Conservation (phyloP, 371 early-diverging fungal species). For the Rhizopus delemar region DNA sequence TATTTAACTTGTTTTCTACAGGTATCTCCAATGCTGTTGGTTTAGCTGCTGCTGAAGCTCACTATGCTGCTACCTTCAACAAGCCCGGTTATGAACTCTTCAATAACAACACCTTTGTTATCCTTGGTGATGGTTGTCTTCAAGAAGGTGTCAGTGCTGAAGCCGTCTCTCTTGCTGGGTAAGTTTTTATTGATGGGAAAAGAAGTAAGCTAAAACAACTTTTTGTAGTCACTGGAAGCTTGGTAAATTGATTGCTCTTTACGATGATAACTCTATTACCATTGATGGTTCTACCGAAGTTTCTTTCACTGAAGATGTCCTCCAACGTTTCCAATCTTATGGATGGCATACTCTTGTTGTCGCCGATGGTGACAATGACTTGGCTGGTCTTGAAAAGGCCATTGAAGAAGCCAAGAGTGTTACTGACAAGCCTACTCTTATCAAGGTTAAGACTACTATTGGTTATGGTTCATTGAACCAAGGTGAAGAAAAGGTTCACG, state of each 20-base stretch:
- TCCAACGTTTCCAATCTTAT: constrained; percentile 88
- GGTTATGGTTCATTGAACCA: constrained; percentile 85
- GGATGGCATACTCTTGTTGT: constrained; percentile 91
- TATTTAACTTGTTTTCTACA: constrained; percentile 8
- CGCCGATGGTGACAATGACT: constrained; percentile 84
- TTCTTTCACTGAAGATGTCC: constrained; percentile 94
- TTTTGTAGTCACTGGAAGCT: constrained; percentile 86
- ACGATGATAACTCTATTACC: constrained; percentile 96
- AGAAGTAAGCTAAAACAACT: neutral
- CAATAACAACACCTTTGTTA: constrained; percentile 84
- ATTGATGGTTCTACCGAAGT: constrained; percentile 94
- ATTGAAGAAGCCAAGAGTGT: constrained; percentile 81
- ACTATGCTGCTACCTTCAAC: constrained; percentile 91
- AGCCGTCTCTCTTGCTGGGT: constrained; percentile 97
- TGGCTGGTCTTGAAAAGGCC: constrained; percentile 71
- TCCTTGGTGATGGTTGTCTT: constrained; percentile 98
- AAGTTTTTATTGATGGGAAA: constrained; percentile 24
- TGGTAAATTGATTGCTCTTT: constrained; percentile 95
- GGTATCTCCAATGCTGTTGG: constrained; percentile 94
- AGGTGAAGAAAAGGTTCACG: constrained; percentile 91
- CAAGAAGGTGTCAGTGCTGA: constrained; percentile 99
- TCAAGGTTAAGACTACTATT: constrained; percentile 84
- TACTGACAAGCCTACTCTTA: constrained; percentile 86
- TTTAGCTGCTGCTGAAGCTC: constrained; percentile 90
- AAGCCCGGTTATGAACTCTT: constrained; percentile 80